Base-by-base conservation (phyloP, 148 eudicot genomes). In the Dianthus caryophyllus region DNA sequence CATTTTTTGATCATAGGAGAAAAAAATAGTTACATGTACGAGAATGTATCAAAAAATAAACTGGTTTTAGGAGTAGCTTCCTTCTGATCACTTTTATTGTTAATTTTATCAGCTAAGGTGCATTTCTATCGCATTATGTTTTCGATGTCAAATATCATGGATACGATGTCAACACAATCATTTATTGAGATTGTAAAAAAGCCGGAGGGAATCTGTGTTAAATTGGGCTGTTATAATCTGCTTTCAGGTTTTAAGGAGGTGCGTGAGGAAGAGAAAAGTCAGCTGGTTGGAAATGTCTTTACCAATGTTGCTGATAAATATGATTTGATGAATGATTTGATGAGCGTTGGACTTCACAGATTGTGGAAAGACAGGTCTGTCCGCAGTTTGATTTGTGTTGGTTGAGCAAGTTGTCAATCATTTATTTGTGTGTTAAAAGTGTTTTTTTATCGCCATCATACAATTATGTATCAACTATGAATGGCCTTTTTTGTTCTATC, bases 261-360 rank as follows among this genome's bases (percentile, higher is more conserved):
- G 41, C 73, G 50, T 17, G 98, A 93, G 78, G 95, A 93, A 65
- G 95, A 93, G 38, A 93, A 93, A 83, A 86, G 90, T 79, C 77
- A 77, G 71, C 21, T 90, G 89, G 98, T 93, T 48, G 96, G 92
- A 71, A 88, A 90, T 75, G 97, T 93, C 73, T 93, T 93, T 79
- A 84, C 79, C 56, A 93, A 71, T 56, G 98, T 93, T 69, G 95
- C 98, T 64, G 81, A 90, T 55, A 87, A 73, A 61, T 93, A 93
- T 81, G 98, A 93, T 77, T 43, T 93, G 67, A 93, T 90, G 98
- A 93, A 93, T 82, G 98, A 93, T 79, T 56, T 93, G 63, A 93
- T 93, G 98, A 93, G 97, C 77, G 95, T 49, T 58, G 98, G 96
- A 60, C 70, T 88, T 53, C 98, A 93, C 71, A 83, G 97, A 66